phyloP scores from a whole-genome alignment of 306 rosid genomes.

The Fragaria iinumae region DNA sequence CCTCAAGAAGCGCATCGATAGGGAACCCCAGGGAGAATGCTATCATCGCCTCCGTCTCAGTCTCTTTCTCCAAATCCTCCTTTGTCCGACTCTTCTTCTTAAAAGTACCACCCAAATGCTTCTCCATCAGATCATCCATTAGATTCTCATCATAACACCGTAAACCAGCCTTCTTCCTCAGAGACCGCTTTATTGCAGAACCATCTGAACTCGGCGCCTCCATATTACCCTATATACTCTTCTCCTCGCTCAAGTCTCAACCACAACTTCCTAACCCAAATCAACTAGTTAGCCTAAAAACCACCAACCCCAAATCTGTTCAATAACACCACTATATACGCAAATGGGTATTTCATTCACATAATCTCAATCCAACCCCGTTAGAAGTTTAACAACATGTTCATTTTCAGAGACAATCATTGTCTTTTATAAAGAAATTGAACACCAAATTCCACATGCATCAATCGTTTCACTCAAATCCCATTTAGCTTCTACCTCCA shows the following conservation, averaged over 20 bases:
- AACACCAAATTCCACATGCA: conserved; percentile 1
- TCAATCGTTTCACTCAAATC: conserved; percentile 2
- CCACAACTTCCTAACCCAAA: conserved; percentile 15
- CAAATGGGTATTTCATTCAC: conserved; percentile 7
- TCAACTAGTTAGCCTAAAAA: conserved; percentile 15
- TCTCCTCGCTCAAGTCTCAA: not conserved
- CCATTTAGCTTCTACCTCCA: not conserved
- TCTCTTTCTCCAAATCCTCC: conserved; percentile 80
- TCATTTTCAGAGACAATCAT: not conserved
- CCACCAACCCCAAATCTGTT: conserved; percentile 6
- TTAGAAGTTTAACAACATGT: not conserved
- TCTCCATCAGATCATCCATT: conserved; percentile 72
- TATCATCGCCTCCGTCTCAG: conserved; percentile 92
- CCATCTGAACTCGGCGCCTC: conserved; percentile 45
- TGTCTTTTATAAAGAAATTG: not conserved
- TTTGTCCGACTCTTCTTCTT: conserved; percentile 57
- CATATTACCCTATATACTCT: conserved; percentile 39
- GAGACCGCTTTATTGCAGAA: conserved; percentile 51
- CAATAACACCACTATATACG: not conserved
- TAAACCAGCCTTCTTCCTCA: conserved; percentile 56
- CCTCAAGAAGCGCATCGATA: conserved; percentile 72
- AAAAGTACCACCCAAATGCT: conserved; percentile 57
- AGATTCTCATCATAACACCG: conserved; percentile 73
- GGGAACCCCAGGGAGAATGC: conserved; percentile 86
- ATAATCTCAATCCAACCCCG: not conserved